Conservation (phyloP, 2,329 filamentous ascomycete species). For the Pestalotiopsis sp. region DNA sequence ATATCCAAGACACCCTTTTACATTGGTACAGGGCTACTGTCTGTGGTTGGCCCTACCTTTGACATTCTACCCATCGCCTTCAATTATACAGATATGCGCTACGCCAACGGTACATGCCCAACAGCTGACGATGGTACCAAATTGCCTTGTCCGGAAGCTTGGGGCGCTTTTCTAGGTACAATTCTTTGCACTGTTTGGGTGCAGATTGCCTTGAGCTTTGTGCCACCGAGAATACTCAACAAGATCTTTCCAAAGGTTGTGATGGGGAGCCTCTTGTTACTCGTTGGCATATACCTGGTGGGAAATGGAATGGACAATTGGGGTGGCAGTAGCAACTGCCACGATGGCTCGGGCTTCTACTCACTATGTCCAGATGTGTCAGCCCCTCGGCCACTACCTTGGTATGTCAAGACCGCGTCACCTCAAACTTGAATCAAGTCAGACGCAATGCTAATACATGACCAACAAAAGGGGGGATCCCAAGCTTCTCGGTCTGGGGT, state of each 20-base stretch:
- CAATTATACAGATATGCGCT: slow-evolving; percentile 65
- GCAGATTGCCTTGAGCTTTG: slow-evolving; percentile 68
- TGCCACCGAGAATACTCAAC: slow-evolving; percentile 60
- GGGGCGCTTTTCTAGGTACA: slow-evolving; percentile 66
- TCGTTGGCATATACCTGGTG: slow-evolving; percentile 69
- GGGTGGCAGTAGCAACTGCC: slow-evolving; percentile 65
- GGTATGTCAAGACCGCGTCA: slow-evolving; percentile 24
- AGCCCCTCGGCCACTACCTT: slow-evolving; percentile 64
- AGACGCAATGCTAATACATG: no score
- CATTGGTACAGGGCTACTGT: slow-evolving; percentile 67
- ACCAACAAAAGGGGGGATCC: slow-evolving; percentile 46
- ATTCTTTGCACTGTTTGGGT: slow-evolving; percentile 52
- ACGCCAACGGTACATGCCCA: slow-evolving; percentile 66
- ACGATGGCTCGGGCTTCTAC: slow-evolving; percentile 51
- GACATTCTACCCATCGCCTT: slow-evolving; percentile 67
- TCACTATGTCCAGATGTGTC: slow-evolving; percentile 58
- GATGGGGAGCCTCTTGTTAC: slow-evolving; percentile 67
- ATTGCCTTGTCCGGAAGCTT: slow-evolving; percentile 67
- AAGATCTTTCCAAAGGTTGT: slow-evolving; percentile 70
- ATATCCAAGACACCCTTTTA: slow-evolving; percentile 65
- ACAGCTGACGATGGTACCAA: slow-evolving; percentile 55
- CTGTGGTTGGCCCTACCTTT: slow-evolving; percentile 71
- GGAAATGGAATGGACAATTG: slow-evolving; percentile 66
- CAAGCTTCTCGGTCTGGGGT: slow-evolving; percentile 69
- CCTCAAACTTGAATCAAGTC: no score